phyloP scores from a whole-genome alignment of 257 asterid genomes.

The Ilex asprella region DNA sequence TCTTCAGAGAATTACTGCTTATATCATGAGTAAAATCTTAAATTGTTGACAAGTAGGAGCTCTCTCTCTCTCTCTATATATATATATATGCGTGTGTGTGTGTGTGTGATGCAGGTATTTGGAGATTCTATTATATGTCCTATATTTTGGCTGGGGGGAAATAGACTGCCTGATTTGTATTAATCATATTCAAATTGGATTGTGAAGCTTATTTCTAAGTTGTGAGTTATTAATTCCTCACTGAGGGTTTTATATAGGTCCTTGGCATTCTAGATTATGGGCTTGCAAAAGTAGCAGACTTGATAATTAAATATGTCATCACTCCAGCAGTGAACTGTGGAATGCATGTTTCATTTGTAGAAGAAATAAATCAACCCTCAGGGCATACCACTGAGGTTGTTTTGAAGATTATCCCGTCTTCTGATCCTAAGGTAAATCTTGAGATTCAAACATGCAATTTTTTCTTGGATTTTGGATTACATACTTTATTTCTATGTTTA shows the following conservation, averaged over 20 bases:
- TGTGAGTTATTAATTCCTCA: neutral
- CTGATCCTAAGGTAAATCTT: constrained; percentile 43
- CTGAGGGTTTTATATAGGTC: constrained; percentile 31
- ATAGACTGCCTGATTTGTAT: neutral
- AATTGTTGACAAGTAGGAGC: neutral
- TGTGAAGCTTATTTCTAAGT: too few species aligned
- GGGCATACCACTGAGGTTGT: constrained; percentile 37
- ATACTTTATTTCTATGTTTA: too few species aligned
- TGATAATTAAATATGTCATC: constrained; percentile 53
- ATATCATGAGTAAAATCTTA: neutral
- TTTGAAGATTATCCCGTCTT: constrained; percentile 56
- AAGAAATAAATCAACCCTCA: constrained; percentile 29
- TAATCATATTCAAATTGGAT: neutral
- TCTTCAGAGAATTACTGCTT: neutral
- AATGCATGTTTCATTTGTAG: constrained; percentile 41
- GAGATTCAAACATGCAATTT: too few species aligned
- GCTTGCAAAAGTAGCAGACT: constrained; percentile 79
- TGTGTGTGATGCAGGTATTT: neutral
- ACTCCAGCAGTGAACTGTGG: constrained; percentile 46
- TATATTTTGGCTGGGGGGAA: neutral
- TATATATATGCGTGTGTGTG: too few species aligned
- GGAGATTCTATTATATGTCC: neutral
- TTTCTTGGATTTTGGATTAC: too few species aligned
- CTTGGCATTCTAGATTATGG: constrained; percentile 74
- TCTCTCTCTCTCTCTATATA: neutral